phyloP scores from a whole-genome alignment of 345 rosid genomes.

The Erucastrum elatum region DNA sequence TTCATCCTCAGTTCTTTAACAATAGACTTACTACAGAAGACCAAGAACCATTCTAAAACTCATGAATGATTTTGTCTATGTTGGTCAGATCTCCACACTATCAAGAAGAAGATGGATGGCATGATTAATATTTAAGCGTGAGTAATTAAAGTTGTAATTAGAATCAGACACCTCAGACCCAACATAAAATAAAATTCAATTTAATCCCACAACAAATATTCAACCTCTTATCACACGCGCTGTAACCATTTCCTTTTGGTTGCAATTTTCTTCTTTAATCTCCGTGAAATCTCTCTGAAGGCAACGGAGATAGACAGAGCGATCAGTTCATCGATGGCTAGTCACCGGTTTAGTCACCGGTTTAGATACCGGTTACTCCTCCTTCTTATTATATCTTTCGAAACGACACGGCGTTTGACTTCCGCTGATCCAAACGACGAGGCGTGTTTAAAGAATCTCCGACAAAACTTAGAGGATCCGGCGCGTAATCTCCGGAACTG shows the following conservation, averaged over 20 bases:
- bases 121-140: constrained; percentile 31
- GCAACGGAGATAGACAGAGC: not conserved
- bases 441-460: constrained; percentile 58
- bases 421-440: constrained; percentile 78
- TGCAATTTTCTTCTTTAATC: constrained; percentile 35
- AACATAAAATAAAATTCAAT: constrained; percentile 18
- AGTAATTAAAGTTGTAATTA: constrained; percentile 26
- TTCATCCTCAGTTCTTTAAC: not conserved
- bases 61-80: not conserved
- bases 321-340: constrained; percentile 9
- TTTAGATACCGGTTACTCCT: constrained; percentile 37
- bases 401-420: constrained; percentile 34
- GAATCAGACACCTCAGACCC: not conserved
- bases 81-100: not conserved
- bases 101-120: constrained; percentile 16
- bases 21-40: not conserved
- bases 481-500: constrained; percentile 70
- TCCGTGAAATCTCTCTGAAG: constrained; percentile 7
- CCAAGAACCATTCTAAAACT: not conserved
- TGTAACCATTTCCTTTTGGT: constrained; percentile 14
- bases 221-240: constrained; percentile 24
- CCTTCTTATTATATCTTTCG: constrained; percentile 40
- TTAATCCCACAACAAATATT: not conserved
- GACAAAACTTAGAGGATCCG: constrained; percentile 65
- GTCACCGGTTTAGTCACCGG: constrained; percentile 41